phyloP scores from a whole-genome alignment of 2,329 filamentous ascomycete species.

The Fonsecaea erecta region DNA sequence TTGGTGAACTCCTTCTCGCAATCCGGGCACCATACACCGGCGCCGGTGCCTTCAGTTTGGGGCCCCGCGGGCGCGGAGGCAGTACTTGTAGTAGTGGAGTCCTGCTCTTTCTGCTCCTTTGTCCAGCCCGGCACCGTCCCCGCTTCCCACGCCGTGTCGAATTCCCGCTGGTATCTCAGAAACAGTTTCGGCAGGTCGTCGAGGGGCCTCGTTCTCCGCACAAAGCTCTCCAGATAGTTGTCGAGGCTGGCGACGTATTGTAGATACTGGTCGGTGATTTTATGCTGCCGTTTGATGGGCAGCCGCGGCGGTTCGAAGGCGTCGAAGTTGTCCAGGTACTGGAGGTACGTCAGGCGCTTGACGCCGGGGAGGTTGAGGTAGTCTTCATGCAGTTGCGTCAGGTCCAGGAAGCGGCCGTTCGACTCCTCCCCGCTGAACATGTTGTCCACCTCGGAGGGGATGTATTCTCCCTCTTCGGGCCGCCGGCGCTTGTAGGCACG shows the following conservation, averaged over 20 bases:
- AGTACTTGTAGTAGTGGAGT: constrained; percentile 41
- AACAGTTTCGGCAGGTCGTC: constrained; percentile 84
- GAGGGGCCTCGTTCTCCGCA: constrained; percentile 80
- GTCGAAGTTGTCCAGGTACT: constrained; percentile 92
- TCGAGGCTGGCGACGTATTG: constrained; percentile 81
- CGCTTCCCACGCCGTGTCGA: constrained; percentile 79
- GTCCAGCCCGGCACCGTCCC: constrained; percentile 82
- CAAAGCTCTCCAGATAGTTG: constrained; percentile 84
- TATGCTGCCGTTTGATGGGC: constrained; percentile 77
- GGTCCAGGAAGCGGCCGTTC: constrained; percentile 89
- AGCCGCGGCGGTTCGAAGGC: constrained; percentile 75
- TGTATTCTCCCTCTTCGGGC: constrained; percentile 66
- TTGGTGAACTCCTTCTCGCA: constrained; percentile 97
- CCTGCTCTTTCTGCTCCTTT: constrained; percentile 52
- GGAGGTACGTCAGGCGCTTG: constrained; percentile 84
- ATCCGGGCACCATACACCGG: constrained; percentile 84
- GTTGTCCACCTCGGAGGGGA: constrained; percentile 74
- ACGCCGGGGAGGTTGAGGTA: constrained; percentile 88
- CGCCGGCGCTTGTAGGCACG: constrained; percentile 79
- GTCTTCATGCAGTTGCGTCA: constrained; percentile 80
- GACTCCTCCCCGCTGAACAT: constrained; percentile 97
- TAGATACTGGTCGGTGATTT: constrained; percentile 91
- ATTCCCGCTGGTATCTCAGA: constrained; percentile 76
- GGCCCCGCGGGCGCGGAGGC: constrained; percentile 45
- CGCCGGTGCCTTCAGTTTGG: constrained; percentile 61